These are phyloP conservation scores for Xylaria curta DNA, from an alignment of 495 filamentous ascomycete genomes.

Conservation along the genomic window DNA sequence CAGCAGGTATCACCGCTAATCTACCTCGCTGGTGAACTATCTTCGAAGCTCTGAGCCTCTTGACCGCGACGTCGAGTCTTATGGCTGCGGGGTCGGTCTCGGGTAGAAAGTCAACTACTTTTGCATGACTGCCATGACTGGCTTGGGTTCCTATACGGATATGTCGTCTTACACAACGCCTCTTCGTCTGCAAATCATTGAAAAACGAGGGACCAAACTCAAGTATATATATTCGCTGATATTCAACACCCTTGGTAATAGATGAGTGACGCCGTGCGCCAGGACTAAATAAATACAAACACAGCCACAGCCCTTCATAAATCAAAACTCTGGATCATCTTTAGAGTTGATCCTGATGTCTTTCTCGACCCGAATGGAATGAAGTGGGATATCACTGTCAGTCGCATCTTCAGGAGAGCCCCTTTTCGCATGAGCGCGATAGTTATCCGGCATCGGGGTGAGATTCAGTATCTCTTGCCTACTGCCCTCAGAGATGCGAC, in stretches of 20 bases:
- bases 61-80: too few species aligned
- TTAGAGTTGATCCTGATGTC: constrained; percentile 18
- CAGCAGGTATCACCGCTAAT: too few species aligned
- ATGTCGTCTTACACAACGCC: background rate
- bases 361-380: constrained; percentile 20
- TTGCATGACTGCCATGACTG: background rate
- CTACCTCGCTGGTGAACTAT: too few species aligned
- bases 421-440: constrained; percentile 20
- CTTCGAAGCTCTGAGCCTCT: too few species aligned
- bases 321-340: background rate
- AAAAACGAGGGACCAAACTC: background rate
- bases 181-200: background rate
- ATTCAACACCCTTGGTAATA: background rate
- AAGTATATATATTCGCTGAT: background rate
- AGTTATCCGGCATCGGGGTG: constrained; percentile 13
- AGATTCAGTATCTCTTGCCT: constrained; percentile 12
- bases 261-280: background rate
- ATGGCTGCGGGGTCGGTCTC: background rate
- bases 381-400: constrained; percentile 14
- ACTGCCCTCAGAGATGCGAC: constrained; percentile 6
- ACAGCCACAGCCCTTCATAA: background rate
- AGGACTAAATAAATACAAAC: background rate
- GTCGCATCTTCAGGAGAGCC: constrained; percentile 1
- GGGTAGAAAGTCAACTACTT: background rate
- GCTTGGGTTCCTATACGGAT: background rate